Base-by-base conservation (phyloP, 257 asterid genomes). In the Nicotiana attenuata region DNA sequence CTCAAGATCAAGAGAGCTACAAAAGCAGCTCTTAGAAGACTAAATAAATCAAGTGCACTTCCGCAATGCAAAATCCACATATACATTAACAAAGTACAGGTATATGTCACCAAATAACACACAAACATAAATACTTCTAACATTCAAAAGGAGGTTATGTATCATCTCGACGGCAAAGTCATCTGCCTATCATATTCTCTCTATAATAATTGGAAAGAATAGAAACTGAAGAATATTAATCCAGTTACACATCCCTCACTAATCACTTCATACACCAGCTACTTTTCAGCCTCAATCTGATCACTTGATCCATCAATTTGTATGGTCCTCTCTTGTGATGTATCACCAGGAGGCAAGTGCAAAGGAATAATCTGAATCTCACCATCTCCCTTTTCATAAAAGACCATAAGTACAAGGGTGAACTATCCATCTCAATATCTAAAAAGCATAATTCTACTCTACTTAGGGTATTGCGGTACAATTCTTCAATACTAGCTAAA, bases 301-400 rank as follows among this genome's bases (percentile, higher is more conserved):
- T 81, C 87, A 77, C 83, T 81, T 26, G 83, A 35, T 20, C 85
- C 85, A 47, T 85, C 87, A 57, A 85, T 85, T 78, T 85, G 87
- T 13, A 78, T 63, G 5, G 81, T 84, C 80, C 87, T 76, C 66
- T 84, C 85, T 7, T 52, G 66, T 38, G 85, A 77, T 63, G 82
- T 53, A 60, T 84, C 87, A 41, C 87, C 85, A 9, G 87, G 87
- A 41, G 87, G 87, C 83, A 84, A 67, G 53, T 84, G 83, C 81
- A 29, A 84, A 19, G 87, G 82, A 28, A 71, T 78, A n/a, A 71
- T 33, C 78, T 45, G 78, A 35, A 35, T 5, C 9, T 35, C 9
- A 35, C 41, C 41, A 35, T 35, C 41, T 35, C 9, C 9, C 9
- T 35, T 35, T 35, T 35, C 9, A 5, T 6, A 35, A 35, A 35